Evolutionary conservation across 1,284 basidiomycete genomes (phyloP).

Genomic region (Cryptococcus sp.): DNA sequence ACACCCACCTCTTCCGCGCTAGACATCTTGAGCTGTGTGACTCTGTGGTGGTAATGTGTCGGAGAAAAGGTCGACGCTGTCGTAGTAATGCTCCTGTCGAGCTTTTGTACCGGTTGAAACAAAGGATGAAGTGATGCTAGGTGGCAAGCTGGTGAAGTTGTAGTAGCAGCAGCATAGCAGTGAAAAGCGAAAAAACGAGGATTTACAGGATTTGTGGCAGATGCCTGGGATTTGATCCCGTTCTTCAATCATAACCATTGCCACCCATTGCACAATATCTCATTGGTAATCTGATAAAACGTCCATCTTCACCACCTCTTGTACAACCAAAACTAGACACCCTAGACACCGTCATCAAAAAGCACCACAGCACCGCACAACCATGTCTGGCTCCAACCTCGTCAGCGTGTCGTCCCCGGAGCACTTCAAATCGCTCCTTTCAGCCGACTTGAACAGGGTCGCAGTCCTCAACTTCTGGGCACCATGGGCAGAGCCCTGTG

Average conservation of each 20-base stretch:
- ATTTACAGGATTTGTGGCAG: constrained; percentile 5
- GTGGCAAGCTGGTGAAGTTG: not conserved
- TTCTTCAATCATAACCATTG: not conserved
- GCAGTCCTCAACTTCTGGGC: constrained; percentile 93
- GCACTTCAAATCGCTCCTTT: constrained; percentile 74
- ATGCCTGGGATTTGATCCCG: not conserved
- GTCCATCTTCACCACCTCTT: not conserved
- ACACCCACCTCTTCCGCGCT: constrained; percentile 32
- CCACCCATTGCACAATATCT: not conserved
- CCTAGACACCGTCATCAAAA: not conserved
- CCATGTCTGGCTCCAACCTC: constrained; percentile 43
- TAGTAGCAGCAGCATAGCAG: not conserved
- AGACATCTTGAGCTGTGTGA: constrained; percentile 28
- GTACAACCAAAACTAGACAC: not conserved
- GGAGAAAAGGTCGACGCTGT: too few species aligned
- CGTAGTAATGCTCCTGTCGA: not conserved
- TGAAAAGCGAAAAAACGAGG: not conserved
- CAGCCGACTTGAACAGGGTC: constrained; percentile 71
- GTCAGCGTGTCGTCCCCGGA: constrained; percentile 63
- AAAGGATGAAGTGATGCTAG: constrained; percentile 5
- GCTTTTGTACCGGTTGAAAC: constrained; percentile 1
- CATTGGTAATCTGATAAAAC: not conserved
- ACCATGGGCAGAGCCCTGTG: constrained; percentile 86
- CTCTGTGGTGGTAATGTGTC: not conserved
- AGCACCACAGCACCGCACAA: not conserved